Base-by-base conservation (phyloP, 345 rosid genomes). In the Camelina hispida region DNA sequence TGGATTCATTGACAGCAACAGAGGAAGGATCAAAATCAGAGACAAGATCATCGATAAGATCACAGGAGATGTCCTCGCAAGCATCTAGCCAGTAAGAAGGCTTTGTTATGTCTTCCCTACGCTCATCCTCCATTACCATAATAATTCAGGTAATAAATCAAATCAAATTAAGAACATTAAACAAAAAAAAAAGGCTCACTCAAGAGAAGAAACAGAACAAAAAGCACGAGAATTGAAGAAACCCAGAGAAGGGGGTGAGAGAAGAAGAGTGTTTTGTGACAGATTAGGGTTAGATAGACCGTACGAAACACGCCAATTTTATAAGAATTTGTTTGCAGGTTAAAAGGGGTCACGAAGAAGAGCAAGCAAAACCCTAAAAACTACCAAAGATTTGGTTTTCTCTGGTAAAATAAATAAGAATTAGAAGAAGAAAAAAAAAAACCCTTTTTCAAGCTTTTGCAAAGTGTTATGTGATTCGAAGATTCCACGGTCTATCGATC, bases 61-160 rank as follows among this genome's bases (percentile, higher is more conserved):
- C 96, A 78, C 89, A 85, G 4, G 93, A 70, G 43, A 88, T 80
- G 74, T 90, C 97, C 77, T 92, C 99, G 28, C 93, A 89, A 23
- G 97, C 97, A 81, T 92, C 97, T 35, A 95, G 79, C 99, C 99
- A 95, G 84, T 95, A 95, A 15, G 99, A 94, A 15, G 88, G 80
- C 63, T 80, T 82, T 17, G 51, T 37, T 17, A 59, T 47, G 22
- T 37, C 71, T 16, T 76, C 80, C 83, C 77, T 83, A 85, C 32
- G 51, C 66, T 69, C 90, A 46, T 70, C 85, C 80, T 78, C 96
- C 88, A 87, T 86, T 66, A 62, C 72, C 59, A 76, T 50, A 50
- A 76, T 50, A 50, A 9, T 32, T 59, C 61, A 28, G 70, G 51
- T 51, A 46, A 53, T 0, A n/a, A 25, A 25, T 35, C 67, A 37